Evolutionary conservation across 768 basidiomycete genomes (phyloP).

Genomic region (Tephrocybe sp.): DNA sequence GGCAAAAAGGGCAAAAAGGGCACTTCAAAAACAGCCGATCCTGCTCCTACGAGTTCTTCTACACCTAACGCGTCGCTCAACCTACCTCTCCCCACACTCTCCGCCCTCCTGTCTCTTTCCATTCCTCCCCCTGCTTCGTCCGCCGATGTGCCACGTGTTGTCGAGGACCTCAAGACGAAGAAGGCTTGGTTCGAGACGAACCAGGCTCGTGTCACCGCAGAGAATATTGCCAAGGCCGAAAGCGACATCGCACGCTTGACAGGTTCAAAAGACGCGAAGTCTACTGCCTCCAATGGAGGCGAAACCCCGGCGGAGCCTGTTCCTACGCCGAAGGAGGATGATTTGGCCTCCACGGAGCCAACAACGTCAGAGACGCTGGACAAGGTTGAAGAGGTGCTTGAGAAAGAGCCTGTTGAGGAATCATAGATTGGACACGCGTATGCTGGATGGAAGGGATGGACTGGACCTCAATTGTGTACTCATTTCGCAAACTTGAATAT

Average conservation of each 20-base stretch:
- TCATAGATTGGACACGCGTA: constrained; percentile 8
- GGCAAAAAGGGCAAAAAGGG: constrained; percentile 67
- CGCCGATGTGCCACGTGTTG: constrained; percentile 76
- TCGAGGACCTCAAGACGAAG: constrained; percentile 92
- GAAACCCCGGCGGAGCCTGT: constrained; percentile 47
- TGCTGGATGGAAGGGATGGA: constrained; percentile 11
- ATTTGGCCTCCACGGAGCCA: constrained; percentile 29
- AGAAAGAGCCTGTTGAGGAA: constrained; percentile 27
- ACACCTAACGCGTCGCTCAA: constrained; percentile 46
- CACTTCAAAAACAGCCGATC: constrained; percentile 36
- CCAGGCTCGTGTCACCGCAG: constrained; percentile 75
- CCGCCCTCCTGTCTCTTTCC: constrained; percentile 83
- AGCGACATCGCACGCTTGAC: constrained; percentile 67
- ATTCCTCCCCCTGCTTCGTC: constrained; percentile 85
- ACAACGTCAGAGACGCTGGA: constrained; percentile 40
- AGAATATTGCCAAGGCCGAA: constrained; percentile 81
- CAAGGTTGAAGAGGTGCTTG: constrained; percentile 38
- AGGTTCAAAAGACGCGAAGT: constrained; percentile 37
- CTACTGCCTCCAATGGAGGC: constrained; percentile 33
- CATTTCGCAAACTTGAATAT: constrained; percentile 13
- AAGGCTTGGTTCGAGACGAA: constrained; percentile 95
- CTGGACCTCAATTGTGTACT: constrained; percentile 7
- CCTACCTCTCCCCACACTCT: constrained; percentile 81
- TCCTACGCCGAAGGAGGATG: constrained; percentile 38
- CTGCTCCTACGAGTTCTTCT: constrained; percentile 26